A percentile compares a stretch with the other conserved stretches of the same genome.
Evolutionary conservation across 1,139 yeast species (phyloP).

Genomic region (Zhuliangozyma parablackwelliae): DNA sequence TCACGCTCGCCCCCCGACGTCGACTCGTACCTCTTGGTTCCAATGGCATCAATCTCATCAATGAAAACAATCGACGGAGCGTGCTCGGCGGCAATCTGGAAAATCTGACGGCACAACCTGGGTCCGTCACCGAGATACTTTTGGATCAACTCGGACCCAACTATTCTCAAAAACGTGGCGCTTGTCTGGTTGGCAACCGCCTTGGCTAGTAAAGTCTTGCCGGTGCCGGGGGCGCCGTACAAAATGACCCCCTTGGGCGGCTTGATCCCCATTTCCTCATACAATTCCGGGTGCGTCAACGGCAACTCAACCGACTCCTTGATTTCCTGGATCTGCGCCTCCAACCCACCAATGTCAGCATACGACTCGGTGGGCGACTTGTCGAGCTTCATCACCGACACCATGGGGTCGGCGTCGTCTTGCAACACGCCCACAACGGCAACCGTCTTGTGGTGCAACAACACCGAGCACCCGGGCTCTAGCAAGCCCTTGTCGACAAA

Average conservation of each 20-base stretch:
- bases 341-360: constrained; percentile 97
- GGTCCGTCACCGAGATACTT: constrained; percentile 99
- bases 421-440: constrained; percentile 90
- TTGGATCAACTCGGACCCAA: constrained; percentile 94
- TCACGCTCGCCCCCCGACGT: constrained; percentile 97
- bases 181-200: constrained; percentile 98
- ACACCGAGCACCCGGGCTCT: constrained; percentile 98
- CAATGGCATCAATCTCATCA: constrained; percentile 98
- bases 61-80: constrained; percentile 98
- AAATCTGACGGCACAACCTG: constrained; percentile 86
- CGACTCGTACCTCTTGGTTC: constrained; percentile 94
- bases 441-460: constrained; percentile 92
- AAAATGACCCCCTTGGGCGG: constrained; percentile 98
- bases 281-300: constrained; percentile 92
- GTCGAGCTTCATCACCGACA: constrained; percentile 94
- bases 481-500: constrained; percentile 94
- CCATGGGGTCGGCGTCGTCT: constrained; percentile 98
- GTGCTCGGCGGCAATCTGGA: constrained; percentile 94
- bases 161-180: constrained; percentile 93
- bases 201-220: constrained; percentile 92
- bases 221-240: constrained; percentile 99
- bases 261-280: constrained; percentile 98
- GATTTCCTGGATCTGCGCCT: constrained; percentile 93
- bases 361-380: constrained; percentile 96
- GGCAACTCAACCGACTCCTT: constrained; percentile 98